Conservation (phyloP, 129 eudicot species). For the Flaveria ramosissima region DNA sequence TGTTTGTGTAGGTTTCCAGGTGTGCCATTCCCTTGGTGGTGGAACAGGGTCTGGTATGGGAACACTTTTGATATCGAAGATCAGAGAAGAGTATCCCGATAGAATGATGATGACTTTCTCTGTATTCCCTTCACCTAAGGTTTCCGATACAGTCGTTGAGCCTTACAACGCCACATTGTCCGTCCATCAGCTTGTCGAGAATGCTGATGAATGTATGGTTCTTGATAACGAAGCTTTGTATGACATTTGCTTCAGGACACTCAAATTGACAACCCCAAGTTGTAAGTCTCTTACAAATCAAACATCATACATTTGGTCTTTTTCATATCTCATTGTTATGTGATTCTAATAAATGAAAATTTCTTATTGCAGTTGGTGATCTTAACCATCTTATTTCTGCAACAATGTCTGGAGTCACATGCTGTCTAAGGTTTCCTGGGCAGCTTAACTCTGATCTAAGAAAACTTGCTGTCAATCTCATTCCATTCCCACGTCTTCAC, state of each 20-base stretch:
- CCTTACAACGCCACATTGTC: slow-evolving; percentile 72
- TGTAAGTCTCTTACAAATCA: slow-evolving; percentile 43
- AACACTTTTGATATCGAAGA: slow-evolving; percentile 53
- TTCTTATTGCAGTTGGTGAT: slow-evolving; percentile 60
- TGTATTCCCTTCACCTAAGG: slow-evolving; percentile 60
- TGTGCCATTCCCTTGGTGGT: slow-evolving; percentile 65
- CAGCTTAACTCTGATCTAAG: slow-evolving; percentile 74
- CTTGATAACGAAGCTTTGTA: slow-evolving; percentile 14
- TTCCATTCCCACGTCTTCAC: slow-evolving; percentile 87
- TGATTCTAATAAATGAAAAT: background rate
- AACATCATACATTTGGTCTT: background rate
- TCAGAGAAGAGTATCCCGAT: slow-evolving; percentile 59
- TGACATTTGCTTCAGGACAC: slow-evolving; percentile 40
- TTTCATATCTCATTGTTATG: background rate
- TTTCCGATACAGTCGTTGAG: slow-evolving; percentile 72
- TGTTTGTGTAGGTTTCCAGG: slow-evolving; percentile 51
- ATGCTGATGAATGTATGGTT: slow-evolving; percentile 74
- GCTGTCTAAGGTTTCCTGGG: slow-evolving; percentile 80
- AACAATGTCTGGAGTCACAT: slow-evolving; percentile 84
- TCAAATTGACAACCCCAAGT: slow-evolving; percentile 78
- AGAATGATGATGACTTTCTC: slow-evolving; percentile 66
- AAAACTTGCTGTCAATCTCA: slow-evolving; percentile 70
- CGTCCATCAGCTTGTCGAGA: slow-evolving; percentile 65
- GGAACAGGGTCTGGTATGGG: slow-evolving; percentile 72
- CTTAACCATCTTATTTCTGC: slow-evolving; percentile 74